Conservation (phyloP, 495 filamentous ascomycete species). For the Choiromyces venosus region DNA sequence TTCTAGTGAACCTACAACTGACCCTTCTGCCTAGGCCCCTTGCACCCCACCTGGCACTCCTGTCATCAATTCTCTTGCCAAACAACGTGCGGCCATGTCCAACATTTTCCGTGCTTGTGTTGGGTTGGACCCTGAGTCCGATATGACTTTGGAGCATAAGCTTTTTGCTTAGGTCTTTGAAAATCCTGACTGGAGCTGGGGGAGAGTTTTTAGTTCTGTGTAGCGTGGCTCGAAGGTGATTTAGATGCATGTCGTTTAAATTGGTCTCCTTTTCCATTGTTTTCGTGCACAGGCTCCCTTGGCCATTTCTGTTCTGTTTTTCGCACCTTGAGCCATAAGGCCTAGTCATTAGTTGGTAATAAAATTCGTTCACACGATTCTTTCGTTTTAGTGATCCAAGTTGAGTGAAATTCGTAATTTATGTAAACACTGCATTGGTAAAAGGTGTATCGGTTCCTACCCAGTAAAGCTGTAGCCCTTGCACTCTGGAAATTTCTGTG, state of each 20-base stretch:
- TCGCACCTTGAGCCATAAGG: background rate
- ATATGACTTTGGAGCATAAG: slow-evolving; percentile 99
- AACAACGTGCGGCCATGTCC: slow-evolving; percentile 89
- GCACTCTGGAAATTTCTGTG: background rate
- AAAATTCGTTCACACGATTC: background rate
- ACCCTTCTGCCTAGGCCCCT: slow-evolving; percentile 55
- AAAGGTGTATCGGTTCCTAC: too few relatives aligned
- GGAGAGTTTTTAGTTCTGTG: background rate
- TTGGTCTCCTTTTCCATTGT: background rate
- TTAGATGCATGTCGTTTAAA: background rate
- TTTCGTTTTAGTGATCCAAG: background rate
- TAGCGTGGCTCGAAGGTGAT: background rate
- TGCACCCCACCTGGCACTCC: slow-evolving; percentile 92
- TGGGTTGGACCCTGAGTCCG: slow-evolving; percentile 93
- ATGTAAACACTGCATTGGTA: background rate
- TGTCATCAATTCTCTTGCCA: slow-evolving; percentile 91
- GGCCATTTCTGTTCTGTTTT: background rate
- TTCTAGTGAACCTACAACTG: slow-evolving; percentile 1
- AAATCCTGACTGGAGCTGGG: background rate
- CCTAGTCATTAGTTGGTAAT: background rate
- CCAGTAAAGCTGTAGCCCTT: background rate
- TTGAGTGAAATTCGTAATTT: background rate
- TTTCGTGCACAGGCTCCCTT: background rate
- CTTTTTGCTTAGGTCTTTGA: slow-evolving; percentile 54
- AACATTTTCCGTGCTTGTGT: slow-evolving; percentile 99